Conservation (phyloP, 129 eudicot species). For the Pulicaria dysenterica region DNA sequence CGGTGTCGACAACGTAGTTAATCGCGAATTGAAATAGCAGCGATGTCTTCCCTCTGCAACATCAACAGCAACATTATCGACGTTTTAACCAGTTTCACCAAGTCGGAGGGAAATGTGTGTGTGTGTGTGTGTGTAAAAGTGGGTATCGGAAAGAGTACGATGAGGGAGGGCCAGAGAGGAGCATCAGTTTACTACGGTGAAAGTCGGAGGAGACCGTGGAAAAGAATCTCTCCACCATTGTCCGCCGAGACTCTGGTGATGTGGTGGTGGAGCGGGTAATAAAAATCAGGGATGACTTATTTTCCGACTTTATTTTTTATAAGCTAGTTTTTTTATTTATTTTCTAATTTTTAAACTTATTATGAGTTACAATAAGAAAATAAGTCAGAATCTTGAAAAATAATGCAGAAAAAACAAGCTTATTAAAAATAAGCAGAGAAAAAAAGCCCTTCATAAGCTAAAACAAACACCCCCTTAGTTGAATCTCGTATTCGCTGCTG, state of each 20-base stretch:
- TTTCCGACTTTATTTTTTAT: too few species aligned
- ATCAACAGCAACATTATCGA: not conserved
- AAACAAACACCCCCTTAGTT: too few species aligned
- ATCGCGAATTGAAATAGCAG: constrained; percentile 70
- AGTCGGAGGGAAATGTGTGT: not conserved
- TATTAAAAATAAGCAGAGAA: too few species aligned
- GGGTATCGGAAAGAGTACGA: constrained; percentile 40
- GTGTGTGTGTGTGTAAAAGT: not conserved
- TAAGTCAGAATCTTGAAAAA: too few species aligned
- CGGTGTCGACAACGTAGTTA: constrained; percentile 39
- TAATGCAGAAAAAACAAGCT: too few species aligned
- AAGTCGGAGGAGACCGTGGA: not conserved
- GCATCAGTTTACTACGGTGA: constrained; percentile 24
- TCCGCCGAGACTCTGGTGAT: constrained; percentile 4
- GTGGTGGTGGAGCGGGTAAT: not conserved
- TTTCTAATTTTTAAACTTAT: too few species aligned
- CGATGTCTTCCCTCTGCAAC: constrained; percentile 85
- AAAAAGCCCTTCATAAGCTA: too few species aligned
- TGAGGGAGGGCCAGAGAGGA: constrained; percentile 71
- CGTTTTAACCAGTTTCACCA: not conserved
- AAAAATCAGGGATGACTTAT: too few species aligned
- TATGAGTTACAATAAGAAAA: too few species aligned
- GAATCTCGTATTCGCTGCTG: too few species aligned
- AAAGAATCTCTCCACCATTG: constrained; percentile 69
- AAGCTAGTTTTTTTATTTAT: too few species aligned